Evolutionary conservation across 441 rosid genomes (phyloP).

Genomic region (Daphne laureola): DNA sequence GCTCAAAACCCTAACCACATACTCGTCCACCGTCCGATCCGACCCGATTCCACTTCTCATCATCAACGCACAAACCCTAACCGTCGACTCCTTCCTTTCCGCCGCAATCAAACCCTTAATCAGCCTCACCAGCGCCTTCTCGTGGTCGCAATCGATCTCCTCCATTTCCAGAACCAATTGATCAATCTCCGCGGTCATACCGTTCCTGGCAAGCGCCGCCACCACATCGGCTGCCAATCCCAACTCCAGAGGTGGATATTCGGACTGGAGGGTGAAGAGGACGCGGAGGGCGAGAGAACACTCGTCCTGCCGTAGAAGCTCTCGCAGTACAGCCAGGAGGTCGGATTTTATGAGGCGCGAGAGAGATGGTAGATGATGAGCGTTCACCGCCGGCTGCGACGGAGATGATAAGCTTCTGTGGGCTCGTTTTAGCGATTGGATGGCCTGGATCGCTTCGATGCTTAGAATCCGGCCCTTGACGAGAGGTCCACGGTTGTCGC

Average conservation of each 20-base stretch:
- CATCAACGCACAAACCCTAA: conserved; percentile 55
- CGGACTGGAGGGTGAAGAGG: conserved; percentile 50
- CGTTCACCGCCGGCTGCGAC: conserved; percentile 8
- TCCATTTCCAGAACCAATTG: conserved; percentile 40
- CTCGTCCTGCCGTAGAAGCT: conserved; percentile 76
- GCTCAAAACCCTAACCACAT: conserved; percentile 42
- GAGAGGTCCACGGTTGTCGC: conserved; percentile 68
- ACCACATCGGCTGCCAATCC: conserved; percentile 51
- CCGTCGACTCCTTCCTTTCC: conserved; percentile 57
- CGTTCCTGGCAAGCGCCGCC: conserved; percentile 39
- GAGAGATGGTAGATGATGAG: conserved; percentile 34
- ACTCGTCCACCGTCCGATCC: conserved; percentile 51
- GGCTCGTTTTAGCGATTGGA: conserved; percentile 71
- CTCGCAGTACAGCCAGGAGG: conserved; percentile 60
- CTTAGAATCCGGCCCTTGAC: conserved; percentile 71
- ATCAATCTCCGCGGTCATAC: conserved; percentile 40
- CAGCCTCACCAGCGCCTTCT: conserved; percentile 40
- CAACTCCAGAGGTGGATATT: conserved; percentile 48
- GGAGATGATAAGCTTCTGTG: conserved; percentile 10
- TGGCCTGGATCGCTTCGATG: conserved; percentile 78
- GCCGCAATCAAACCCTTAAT: conserved; percentile 51
- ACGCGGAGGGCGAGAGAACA: conserved; percentile 62
- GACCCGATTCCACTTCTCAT: conserved; percentile 57
- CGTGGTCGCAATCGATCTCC: conserved; percentile 28
- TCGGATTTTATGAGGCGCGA: conserved; percentile 71